Base-by-base conservation (phyloP, 2,329 filamentous ascomycete species). In the Paracorniculantispora psalliotae region DNA sequence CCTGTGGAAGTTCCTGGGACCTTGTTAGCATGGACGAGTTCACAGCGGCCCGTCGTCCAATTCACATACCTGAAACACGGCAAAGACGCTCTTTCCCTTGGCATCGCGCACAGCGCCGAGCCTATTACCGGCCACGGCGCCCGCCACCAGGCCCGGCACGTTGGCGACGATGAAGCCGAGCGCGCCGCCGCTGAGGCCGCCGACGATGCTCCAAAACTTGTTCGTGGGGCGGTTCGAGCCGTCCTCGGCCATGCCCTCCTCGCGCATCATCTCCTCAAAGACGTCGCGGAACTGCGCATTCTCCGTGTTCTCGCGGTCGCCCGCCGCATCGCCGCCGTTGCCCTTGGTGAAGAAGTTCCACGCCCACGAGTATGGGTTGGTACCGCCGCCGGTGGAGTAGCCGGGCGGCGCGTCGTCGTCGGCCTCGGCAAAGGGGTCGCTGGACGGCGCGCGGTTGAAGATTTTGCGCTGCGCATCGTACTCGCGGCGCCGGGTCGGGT, bases 161-260 rank as follows among this genome's bases (percentile, higher is more conserved):
- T 97, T 97, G 28, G 88, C 94, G 26, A 97, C 83, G 65, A 99
- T 99, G 73, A 97, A 97, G 0, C 94, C 94, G 72, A 99, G 82
- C 2, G 91, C 90, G 13, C 88, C 93, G 33, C 94, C 94, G 69
- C 91, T 94, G 43, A 93, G 73, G 1, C 91, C 92, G 3, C 94
- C 94, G 1, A 97, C 71, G 63, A 97, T 73, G 59, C 86, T 82
- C 93, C 94, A 99, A 73, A 99, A 96, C 66, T 86, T 86, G 62
- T 84, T 80, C 2, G 86, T 93, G 1, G 81, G 81, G 49, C 73
- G 69, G 50, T 80, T 82, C 19, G 82, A 81, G 4, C 80, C 79
- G 13, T 83, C 82, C 67, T 92, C 90, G 0, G 90, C 90, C 81
- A 97, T 84, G 64, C 91, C 83, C 75, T 97, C 81, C 70, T 97